Percentiles rank a stretch among this genome's conserved stretches.
phyloP scores from a whole-genome alignment of 345 rosid species.

The Aurinia saxatilis region DNA sequence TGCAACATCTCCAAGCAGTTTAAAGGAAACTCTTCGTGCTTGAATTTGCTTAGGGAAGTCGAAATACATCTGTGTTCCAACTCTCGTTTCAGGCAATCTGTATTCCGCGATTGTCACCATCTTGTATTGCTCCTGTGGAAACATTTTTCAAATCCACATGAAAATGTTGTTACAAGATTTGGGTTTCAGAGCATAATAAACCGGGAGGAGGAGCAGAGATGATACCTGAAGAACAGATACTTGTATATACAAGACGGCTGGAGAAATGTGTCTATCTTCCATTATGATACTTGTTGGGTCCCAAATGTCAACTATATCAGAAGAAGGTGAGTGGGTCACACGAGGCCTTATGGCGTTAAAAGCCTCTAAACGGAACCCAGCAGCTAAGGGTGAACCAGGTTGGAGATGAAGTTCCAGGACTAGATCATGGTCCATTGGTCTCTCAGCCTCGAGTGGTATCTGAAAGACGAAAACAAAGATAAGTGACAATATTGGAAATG shows the following conservation, averaged over 20 bases:
- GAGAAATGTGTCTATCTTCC: constrained; percentile 76
- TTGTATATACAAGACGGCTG: constrained; percentile 70
- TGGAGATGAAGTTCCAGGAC: constrained; percentile 70
- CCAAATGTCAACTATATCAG: constrained; percentile 51
- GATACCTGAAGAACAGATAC: constrained; percentile 83
- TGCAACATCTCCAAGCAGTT: constrained; percentile 71
- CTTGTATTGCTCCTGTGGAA: constrained; percentile 51
- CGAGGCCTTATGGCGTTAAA: constrained; percentile 73
- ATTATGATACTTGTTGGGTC: constrained; percentile 47
- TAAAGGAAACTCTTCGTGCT: constrained; percentile 48
- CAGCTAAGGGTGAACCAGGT: constrained; percentile 68
- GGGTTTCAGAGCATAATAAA: background rate
- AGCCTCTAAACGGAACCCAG: constrained; percentile 86
- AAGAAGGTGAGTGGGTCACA: constrained; percentile 73
- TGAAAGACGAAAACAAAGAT: constrained; percentile 23
- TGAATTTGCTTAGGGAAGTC: constrained; percentile 70
- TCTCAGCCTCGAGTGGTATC: constrained; percentile 81
- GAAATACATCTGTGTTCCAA: constrained; percentile 77
- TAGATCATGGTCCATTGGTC: constrained; percentile 59
- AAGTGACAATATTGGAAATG: background rate
- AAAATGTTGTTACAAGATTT: background rate
- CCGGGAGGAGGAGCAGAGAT: background rate
- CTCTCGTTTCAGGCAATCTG: constrained; percentile 67
- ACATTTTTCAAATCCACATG: background rate
- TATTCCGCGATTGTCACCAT: constrained; percentile 80